These are phyloP conservation scores for Thermothielavioides terrestris DNA, from an alignment of 495 filamentous ascomycete genomes.

Conservation along the genomic window DNA sequence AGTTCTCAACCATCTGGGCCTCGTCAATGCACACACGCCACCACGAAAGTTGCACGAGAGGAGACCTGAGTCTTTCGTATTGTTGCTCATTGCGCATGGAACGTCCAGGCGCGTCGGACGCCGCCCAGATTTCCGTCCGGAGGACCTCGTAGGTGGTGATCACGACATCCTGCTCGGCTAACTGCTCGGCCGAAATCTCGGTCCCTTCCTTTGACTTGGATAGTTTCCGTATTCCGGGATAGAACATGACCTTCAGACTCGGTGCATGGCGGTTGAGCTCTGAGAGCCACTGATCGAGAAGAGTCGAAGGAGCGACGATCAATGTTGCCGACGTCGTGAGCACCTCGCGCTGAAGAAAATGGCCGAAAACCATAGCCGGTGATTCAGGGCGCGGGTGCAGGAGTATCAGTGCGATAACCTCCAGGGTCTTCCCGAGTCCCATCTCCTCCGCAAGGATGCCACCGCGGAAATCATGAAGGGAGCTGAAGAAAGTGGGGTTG, in stretches of 20 bases:
- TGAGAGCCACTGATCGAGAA: slow-evolving; percentile 78
- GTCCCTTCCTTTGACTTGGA: slow-evolving; percentile 16
- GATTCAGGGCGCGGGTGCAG: slow-evolving; percentile 42
- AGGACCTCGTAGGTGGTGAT: slow-evolving; percentile 81
- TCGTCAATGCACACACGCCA: slow-evolving; percentile 93
- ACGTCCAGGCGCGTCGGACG: slow-evolving; percentile 53
- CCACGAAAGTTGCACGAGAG: slow-evolving; percentile 73
- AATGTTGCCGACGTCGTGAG: slow-evolving; percentile 57
- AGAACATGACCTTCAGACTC: slow-evolving; percentile 30
- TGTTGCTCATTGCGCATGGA: slow-evolving; percentile 56
- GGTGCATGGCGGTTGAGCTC: slow-evolving; percentile 61
- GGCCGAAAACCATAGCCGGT: slow-evolving; percentile 13
- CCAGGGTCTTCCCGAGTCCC: slow-evolving; percentile 92
- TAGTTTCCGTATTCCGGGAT: slow-evolving; percentile 40
- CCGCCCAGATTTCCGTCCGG: slow-evolving; percentile 66
- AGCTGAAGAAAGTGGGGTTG: slow-evolving; percentile 40
- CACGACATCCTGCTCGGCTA: slow-evolving; percentile 64
- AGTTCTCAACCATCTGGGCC: slow-evolving; percentile 90
- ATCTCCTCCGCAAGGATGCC: slow-evolving; percentile 88
- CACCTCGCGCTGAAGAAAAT: slow-evolving; percentile 30
- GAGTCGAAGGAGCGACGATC: slow-evolving; percentile 75
- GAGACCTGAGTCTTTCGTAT: slow-evolving; percentile 60
- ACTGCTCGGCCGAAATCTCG: slow-evolving; percentile 38
- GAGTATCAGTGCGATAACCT: slow-evolving; percentile 69
- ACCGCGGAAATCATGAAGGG: slow-evolving; percentile 44